Evolutionary conservation across 208 protist genomes (phyloP), one percentile per base, ranked within the genome.

Genomic region (Trypanosoma platydactyli): DNA sequence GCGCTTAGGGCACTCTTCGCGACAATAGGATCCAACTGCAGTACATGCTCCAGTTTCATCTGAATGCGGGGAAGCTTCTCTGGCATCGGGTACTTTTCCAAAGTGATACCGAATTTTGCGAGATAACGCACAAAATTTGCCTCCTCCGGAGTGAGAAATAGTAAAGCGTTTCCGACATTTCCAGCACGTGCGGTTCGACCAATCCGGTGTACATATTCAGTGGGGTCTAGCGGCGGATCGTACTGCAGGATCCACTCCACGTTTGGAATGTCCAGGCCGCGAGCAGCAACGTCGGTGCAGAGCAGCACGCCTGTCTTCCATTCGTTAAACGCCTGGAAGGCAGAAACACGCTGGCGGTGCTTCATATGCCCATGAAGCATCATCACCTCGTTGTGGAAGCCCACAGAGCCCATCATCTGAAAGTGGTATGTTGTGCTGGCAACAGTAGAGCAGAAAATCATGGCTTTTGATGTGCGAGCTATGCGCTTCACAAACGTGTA

Each of bases 241-340:
- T 98, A 99, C 83, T 99, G 98, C 29, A 99, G 77, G 79, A 99
- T 99, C 95, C 94, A 98, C 68, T 95, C 84, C 20, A 99, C 95
- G 29, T 83, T 73, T 22, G 97, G 96, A 29, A 99, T 93, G 76
- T 99, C 97, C 30, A 99, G 76, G 24, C 97, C 97, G 64, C 97
- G 91, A 7, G 97, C 95, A 13, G 94, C 94, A 12, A 97, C 89
- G 58, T 93, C 98, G 11, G 98, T 99, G 66, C 94, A 98, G 57
- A 99, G 93, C 1, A 99, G 69, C 33, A 99, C 89, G 11, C 92
- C 96, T 0, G 81, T 85, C 33, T 79, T 46, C 64, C 86, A 91
- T 59, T 89, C 78, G 35, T 81, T 85, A 69, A 98, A 99, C 5
- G 81, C 49, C 27, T 86, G 79, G 65, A 98, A 99, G 12, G 89